These are phyloP conservation scores for Arthromyces matolae DNA, from an alignment of 768 basidiomycete species.

Conservation along the genomic window DNA sequence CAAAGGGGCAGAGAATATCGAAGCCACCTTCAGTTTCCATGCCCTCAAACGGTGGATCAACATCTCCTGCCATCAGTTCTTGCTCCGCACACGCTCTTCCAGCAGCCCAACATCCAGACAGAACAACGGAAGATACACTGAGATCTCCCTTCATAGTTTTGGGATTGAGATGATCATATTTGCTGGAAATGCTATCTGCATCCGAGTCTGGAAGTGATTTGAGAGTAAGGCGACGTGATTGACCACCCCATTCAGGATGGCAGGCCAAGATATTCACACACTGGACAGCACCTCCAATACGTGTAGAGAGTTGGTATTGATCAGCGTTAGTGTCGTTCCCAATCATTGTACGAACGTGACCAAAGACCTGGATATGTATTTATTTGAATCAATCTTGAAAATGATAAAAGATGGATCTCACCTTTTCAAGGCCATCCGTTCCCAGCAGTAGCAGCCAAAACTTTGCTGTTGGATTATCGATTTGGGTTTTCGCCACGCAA, in stretches of 20 bases:
- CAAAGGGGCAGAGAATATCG: constrained; percentile 2
- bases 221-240: constrained; percentile 29
- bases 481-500: constrained; percentile 36
- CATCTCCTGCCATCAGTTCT: neutral
- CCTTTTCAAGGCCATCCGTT: constrained; percentile 32
- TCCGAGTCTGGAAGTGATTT: constrained; percentile 21
- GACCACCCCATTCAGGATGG: constrained; percentile 35
- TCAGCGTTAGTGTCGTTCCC: constrained; percentile 22
- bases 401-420: too few relatives aligned
- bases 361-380: too few relatives aligned
- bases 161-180: constrained; percentile 35
- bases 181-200: constrained; percentile 14
- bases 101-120: neutral
- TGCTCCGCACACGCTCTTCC: neutral
- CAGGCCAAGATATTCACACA: constrained; percentile 30
- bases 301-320: constrained; percentile 20
- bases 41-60: neutral
- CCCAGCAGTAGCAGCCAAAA: constrained; percentile 36
- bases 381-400: too few relatives aligned
- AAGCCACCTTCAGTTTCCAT: neutral
- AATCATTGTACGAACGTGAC: constrained; percentile 32
- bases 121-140: constrained; percentile 18
- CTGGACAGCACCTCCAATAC: constrained; percentile 25
- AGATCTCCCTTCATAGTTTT: constrained; percentile 31
- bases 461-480: constrained; percentile 25